A percentile compares a stretch with the other conserved stretches of the same genome.
Conservation (phyloP, 2,329 filamentous ascomycete genomes). For the Talaromyces funiculosus region DNA sequence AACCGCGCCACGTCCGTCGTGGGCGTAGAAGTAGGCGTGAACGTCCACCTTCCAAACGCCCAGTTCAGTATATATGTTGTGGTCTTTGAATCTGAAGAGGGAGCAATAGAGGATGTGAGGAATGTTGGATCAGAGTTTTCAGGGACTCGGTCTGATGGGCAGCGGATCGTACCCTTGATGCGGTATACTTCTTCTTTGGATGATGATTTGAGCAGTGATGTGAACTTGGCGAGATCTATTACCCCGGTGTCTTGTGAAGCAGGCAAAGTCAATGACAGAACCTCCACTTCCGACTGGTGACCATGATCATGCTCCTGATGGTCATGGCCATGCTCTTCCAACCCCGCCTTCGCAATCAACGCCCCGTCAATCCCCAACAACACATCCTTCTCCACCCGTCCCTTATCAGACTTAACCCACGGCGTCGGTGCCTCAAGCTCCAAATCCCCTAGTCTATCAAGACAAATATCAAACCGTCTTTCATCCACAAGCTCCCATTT, state of each 20-base stretch:
- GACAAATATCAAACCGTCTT: conserved; percentile 66
- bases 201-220: conserved; percentile 62
- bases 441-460: conserved; percentile 74
- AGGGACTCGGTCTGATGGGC: conserved; percentile 35
- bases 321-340: conserved; percentile 13
- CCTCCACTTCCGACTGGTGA: conserved; percentile 84
- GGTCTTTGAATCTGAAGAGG: conserved; percentile 21
- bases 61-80: conserved; percentile 84
- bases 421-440: conserved; percentile 64
- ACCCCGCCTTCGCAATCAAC: conserved; percentile 42
- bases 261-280: conserved; percentile 69
- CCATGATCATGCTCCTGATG: conserved; percentile 35
- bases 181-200: conserved; percentile 93
- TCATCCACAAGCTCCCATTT: conserved; percentile 81
- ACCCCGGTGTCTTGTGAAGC: not conserved
- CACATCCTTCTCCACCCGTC: conserved; percentile 70
- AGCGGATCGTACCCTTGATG: conserved; percentile 69
- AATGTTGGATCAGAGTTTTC: conserved; percentile 13
- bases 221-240: conserved; percentile 55
- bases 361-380: conserved; percentile 85
- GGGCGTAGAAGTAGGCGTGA: conserved; percentile 52
- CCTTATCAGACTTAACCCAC: conserved; percentile 78
- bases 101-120: conserved; percentile 1
- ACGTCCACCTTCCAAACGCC: conserved; percentile 95
- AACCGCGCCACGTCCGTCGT: conserved; percentile 30